Percentiles rank a stretch among this genome's conserved stretches.
phyloP scores from a whole-genome alignment of 805 yeast genomes.

The Yarrowia sp. region DNA sequence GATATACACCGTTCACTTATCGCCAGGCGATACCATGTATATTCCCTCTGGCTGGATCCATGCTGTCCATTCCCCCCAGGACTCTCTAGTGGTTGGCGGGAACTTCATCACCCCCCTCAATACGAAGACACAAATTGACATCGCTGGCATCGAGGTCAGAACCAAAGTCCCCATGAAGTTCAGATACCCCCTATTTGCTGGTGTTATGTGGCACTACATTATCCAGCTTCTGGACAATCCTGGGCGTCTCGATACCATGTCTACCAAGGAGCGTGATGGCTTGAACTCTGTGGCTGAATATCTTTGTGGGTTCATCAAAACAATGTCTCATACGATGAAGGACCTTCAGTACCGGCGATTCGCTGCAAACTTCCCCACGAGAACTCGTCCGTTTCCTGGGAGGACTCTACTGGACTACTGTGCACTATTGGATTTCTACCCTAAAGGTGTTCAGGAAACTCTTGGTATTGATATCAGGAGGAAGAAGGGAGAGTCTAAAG shows the following conservation, averaged over 20 bases:
- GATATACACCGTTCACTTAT: constrained; percentile 42
- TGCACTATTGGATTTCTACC: background rate
- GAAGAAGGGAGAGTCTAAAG: background rate
- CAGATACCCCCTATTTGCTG: constrained; percentile 72
- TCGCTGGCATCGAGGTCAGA: constrained; percentile 57
- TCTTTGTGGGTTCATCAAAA: background rate
- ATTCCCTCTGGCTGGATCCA: constrained; percentile 95
- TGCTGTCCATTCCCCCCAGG: constrained; percentile 78
- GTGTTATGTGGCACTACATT: constrained; percentile 59
- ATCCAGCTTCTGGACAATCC: background rate
- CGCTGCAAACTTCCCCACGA: background rate
- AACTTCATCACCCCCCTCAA: constrained; percentile 70
- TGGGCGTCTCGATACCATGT: background rate
- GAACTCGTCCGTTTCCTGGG: constrained; percentile 1
- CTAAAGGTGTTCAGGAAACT: background rate
- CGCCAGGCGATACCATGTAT: constrained; percentile 68
- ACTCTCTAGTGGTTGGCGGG: constrained; percentile 83
- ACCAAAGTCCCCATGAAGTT: constrained; percentile 74
- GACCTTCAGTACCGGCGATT: constrained; percentile 2
- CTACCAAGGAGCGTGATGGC: background rate
- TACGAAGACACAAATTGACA: constrained; percentile 57
- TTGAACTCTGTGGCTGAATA: background rate
- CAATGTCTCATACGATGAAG: background rate
- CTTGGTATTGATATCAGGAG: background rate
- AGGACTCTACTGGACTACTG: background rate